Evolutionary conservation across 345 rosid genomes (phyloP), one percentile per base, ranked within the genome.

Genomic region (Salix suchowensis): DNA sequence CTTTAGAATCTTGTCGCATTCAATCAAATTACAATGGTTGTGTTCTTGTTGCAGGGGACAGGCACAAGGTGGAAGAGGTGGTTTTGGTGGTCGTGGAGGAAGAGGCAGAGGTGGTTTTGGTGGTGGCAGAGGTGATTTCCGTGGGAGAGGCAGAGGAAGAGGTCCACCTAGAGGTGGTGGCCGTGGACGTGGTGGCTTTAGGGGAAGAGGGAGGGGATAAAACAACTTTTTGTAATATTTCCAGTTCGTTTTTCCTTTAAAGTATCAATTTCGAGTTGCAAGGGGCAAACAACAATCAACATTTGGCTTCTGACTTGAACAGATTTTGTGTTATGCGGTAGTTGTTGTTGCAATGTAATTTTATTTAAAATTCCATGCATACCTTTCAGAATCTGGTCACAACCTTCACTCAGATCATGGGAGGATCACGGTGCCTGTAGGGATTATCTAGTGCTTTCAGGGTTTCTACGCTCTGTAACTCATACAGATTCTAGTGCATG

Each of bases 111-210:
- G 82, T 14, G 74, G 81, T 12, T 77, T 77, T 19, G 48, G 74
- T 7, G 76, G 80, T 46, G 69, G 77, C 16, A 88, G 85, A 21
- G 82, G 89, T 40, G 79, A 86, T n/a, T 84, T 87, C 40, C 89
- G 92, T 76, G 92, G 97, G 34, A 87, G 97, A 50, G 93, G 94
- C 32, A 86, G 84, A 36, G 85, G 97, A 70, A 82, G 94, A 70
- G 92, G 89, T 46, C 77, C 80, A 67, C 83, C 88, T 32, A 69
- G 92, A 79, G 91, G 97, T 73, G 91, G 81, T 11, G 84, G 88
- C 52, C 77, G 88, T n/a, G 88, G 94, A 34, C 78, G 90, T 28
- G 88, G 94, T 18, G 97, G 90, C 67, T 89, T 88, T 78, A 81
- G 97, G 86, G 98, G 96, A 55, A 80, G 91, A 78, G 91, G 98